phyloP scores from a whole-genome alignment of 345 rosid species.

The Alliaria petiolata region DNA sequence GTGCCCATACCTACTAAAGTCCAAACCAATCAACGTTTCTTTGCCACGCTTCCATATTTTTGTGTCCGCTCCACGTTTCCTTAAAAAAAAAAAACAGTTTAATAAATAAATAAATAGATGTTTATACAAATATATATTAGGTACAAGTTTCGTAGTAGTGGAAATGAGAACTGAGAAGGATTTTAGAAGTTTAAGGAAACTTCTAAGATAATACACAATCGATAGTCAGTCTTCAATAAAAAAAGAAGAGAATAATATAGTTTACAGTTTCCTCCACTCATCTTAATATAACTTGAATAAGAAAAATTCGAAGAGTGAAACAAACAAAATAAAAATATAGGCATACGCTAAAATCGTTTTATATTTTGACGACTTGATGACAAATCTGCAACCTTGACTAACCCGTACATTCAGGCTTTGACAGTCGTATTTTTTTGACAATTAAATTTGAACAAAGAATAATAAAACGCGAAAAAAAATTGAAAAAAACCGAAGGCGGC shows the following conservation, averaged over 20 bases:
- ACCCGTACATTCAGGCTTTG: slow-evolving; percentile 20
- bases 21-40: neutral
- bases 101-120: neutral
- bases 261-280: too few relatives aligned
- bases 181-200: neutral
- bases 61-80: slow-evolving; percentile 16
- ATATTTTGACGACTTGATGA: neutral
- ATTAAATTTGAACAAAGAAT: slow-evolving; percentile 10
- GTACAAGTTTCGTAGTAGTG: neutral
- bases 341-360: neutral
- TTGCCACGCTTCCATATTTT: neutral
- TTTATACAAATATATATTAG: neutral
- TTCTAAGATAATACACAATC: neutral
- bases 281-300: neutral
- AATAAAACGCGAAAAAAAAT: neutral
- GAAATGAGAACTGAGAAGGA: neutral
- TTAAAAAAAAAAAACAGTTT: neutral
- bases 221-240: neutral
- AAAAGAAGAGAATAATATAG: too few relatives aligned
- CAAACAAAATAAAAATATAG: neutral
- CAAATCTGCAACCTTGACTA: slow-evolving; percentile 17
- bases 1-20: slow-evolving; percentile 9
- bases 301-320: neutral
- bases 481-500: slow-evolving; percentile 15
- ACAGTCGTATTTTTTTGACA: slow-evolving; percentile 31